Evolutionary conservation across 768 basidiomycete genomes (phyloP).

Genomic region (Sarcomyxa edulis): DNA sequence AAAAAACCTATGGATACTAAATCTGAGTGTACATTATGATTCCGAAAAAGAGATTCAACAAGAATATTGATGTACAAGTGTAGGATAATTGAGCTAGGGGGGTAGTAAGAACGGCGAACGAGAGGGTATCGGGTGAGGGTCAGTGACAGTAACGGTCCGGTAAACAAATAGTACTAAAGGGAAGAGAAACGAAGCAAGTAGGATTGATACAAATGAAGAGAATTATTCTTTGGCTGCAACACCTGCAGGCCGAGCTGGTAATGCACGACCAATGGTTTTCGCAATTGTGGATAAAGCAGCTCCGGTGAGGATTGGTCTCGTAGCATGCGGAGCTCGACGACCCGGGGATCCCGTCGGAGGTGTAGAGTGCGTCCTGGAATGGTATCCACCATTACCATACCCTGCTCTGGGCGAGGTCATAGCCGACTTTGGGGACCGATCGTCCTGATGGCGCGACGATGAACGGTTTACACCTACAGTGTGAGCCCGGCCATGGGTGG

Average conservation of each 20-base stretch:
- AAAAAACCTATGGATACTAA: too few species aligned
- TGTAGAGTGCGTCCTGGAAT: conserved; percentile 60
- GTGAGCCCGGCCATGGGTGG: conserved; percentile 49
- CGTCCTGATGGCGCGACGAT: conserved; percentile 21
- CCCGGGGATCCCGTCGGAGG: conserved; percentile 38
- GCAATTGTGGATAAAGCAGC: conserved; percentile 67
- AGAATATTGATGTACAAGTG: too few species aligned
- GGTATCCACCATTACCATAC: too few species aligned
- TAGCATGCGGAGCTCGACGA: conserved; percentile 36
- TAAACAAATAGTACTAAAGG: too few species aligned
- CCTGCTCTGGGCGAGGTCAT: conserved; percentile 40
- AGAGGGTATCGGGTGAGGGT: too few species aligned
- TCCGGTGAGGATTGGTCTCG: conserved; percentile 68
- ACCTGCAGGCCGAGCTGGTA: conserved; percentile 17
- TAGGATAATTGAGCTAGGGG: too few species aligned
- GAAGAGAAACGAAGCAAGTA: too few species aligned
- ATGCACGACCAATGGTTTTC: conserved; percentile 46
- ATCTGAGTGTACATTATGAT: too few species aligned
- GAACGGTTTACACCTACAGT: conserved; percentile 51
- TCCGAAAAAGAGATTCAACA: too few species aligned
- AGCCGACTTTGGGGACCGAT: conserved; percentile 37
- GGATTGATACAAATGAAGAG: too few species aligned
- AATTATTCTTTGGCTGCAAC: conserved; percentile 20
- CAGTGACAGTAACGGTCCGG: too few species aligned
- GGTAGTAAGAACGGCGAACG: too few species aligned